A percentile compares a stretch with the other conserved stretches of the same genome.
These are phyloP conservation scores for Cordyceps tenuipes DNA, from an alignment of 2,329 filamentous ascomycete genomes.

Conservation along the genomic window DNA sequence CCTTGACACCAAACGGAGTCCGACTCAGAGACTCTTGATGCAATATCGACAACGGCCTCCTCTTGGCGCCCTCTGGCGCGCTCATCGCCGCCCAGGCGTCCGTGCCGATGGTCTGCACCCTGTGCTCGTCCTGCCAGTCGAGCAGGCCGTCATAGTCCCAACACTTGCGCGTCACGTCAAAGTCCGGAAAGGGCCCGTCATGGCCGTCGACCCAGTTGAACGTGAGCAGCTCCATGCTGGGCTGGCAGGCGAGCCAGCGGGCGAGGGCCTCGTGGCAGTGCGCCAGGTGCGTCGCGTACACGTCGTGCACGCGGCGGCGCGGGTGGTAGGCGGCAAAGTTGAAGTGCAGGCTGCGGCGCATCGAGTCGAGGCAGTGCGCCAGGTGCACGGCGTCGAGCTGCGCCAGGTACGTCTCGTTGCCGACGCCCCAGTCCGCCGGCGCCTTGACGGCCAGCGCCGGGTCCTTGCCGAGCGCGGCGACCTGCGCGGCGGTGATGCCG, in stretches of 20 bases:
- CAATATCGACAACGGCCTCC: neutral
- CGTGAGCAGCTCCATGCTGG: constrained; percentile 3
- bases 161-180: constrained; percentile 4
- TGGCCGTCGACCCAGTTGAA: constrained; percentile 4
- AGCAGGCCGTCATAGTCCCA: neutral
- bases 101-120: neutral
- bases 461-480: constrained; percentile 5
- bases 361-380: constrained; percentile 5
- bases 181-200: neutral
- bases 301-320: neutral
- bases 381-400: constrained; percentile 7
- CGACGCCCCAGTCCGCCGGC: constrained; percentile 5
- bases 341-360: neutral
- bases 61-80: neutral
- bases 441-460: constrained; percentile 2
- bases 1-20: neutral
- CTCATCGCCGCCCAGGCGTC: neutral
- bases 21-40: neutral
- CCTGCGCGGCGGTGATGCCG: constrained; percentile 1
- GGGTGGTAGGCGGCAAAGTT: neutral
- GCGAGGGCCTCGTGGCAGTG: constrained; percentile 6
- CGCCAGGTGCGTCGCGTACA: neutral
- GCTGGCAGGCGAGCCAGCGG: constrained; percentile 2
- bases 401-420: constrained; percentile 1
- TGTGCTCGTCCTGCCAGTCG: neutral